These are phyloP conservation scores for Huntiella savannae DNA, from an alignment of 2,329 filamentous ascomycete species.

Conservation along the genomic window DNA sequence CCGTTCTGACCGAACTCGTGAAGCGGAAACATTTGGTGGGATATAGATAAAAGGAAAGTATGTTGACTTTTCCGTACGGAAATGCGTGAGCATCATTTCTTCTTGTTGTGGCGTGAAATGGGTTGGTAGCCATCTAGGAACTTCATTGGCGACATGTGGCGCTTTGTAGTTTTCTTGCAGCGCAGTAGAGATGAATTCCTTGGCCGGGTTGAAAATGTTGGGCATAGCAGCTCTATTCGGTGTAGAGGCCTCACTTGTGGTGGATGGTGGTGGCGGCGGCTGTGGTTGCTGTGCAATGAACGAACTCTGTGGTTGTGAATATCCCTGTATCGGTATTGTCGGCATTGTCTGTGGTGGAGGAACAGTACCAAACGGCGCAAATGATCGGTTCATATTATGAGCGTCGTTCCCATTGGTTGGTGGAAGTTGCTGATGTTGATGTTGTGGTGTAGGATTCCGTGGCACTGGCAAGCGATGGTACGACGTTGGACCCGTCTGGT, in stretches of 20 bases:
- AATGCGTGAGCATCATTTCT: constrained; percentile 10
- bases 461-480: background rate
- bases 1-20: constrained; percentile 16
- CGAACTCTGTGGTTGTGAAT: background rate
- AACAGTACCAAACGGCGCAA: background rate
- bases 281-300: background rate
- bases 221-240: constrained; percentile 7
- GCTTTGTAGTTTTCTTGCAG: background rate
- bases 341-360: constrained; percentile 1
- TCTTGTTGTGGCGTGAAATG: constrained; percentile 3
- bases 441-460: background rate
- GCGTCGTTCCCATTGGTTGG: background rate
- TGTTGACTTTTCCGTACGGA: constrained; percentile 14
- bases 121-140: constrained; percentile 5
- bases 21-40: constrained; percentile 11
- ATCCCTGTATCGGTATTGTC: background rate
- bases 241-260: background rate
- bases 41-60: constrained; percentile 17
- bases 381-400: too few species aligned
- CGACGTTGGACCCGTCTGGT: too few species aligned
- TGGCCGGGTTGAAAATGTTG: constrained; percentile 10
- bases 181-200: constrained; percentile 6
- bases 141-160: background rate
- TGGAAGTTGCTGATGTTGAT: background rate
- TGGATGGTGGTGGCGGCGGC: constrained; percentile 1